Evolutionary conservation across 805 yeast species (phyloP), one percentile per base, ranked within the genome.

Genomic region (Starmerella stigmatis): DNA sequence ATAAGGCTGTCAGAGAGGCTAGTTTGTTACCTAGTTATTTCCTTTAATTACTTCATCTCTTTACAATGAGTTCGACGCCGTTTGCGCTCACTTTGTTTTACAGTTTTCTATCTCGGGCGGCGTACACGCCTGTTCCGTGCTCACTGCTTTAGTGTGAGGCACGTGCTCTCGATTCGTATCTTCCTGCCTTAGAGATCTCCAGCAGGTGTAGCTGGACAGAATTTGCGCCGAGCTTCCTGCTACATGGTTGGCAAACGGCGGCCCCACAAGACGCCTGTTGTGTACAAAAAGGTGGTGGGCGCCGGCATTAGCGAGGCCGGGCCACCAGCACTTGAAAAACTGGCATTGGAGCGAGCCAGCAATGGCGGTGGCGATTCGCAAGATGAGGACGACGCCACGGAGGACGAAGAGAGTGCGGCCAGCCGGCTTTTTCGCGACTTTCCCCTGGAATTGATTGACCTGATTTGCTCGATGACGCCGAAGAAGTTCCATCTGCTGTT

Each of bases 221-320:
- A n/a, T n/a, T n/a, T n/a, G n/a, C n/a, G n/a, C n/a, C n/a, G n/a
- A n/a, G 7, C n/a, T 7, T 8, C 13, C 31, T 5, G 20, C 28
- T 5, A 9, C 10, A 86, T 86, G 79, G 96, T 86, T 27, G 86
- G 86, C 64, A 86, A 86, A 63, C 66, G 88, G 58, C 73, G 96
- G 61, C 86, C 95, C 10, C 81, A 81, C 69, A 81, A 86, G 70
- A 69, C 73, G 38, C 78, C 79, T 51, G 86, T 86, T 45, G 86
- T 88, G 5, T 86, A 83, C 64, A 72, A 78, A 62, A 74, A 79
- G 62, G 85, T 84, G 61, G 86, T 74, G 8, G 68, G 70, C 22
- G 40, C 53, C 21, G 47, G 41, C 8, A 8, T 27, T 8, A 9
- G 15, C 30, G n/a, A 12, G 5, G 31, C 19, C 15, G 41, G 10